phyloP scores from a whole-genome alignment of 1,284 basidiomycete species.

The Ceratobasidium sp. region DNA sequence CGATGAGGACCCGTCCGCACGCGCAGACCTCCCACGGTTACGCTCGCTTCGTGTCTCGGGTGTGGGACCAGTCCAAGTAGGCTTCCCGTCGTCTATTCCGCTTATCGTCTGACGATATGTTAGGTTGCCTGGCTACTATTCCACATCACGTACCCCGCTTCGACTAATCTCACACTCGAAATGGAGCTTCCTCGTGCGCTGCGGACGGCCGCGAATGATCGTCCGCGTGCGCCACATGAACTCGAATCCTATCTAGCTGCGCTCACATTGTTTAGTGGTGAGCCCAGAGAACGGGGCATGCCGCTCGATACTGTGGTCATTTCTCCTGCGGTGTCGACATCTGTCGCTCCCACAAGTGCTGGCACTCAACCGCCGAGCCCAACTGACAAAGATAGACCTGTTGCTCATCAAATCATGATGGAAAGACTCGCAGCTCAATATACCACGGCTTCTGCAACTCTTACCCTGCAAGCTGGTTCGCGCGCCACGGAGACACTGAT shows the following conservation, averaged over 20 bases:
- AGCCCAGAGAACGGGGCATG: not conserved
- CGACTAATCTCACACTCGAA: conserved; percentile 15
- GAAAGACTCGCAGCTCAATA: conserved; percentile 25
- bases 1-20: conserved; percentile 10
- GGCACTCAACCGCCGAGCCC: not conserved
- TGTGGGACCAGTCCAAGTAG: conserved; percentile 23
- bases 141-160: conserved; percentile 22
- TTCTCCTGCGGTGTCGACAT: not conserved
- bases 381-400: not conserved
- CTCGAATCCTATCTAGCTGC: conserved; percentile 24
- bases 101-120: not conserved
- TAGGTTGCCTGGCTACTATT: conserved; percentile 30
- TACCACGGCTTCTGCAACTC: not conserved
- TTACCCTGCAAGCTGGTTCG: conserved; percentile 9
- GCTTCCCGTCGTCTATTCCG: not conserved
- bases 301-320: conserved; percentile 9
- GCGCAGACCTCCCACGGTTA: conserved; percentile 1
- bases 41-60: conserved; percentile 4
- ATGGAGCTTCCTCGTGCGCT: conserved; percentile 11
- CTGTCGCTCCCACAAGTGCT: not conserved
- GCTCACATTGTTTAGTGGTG: conserved; percentile 5
- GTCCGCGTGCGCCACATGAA: conserved; percentile 2
- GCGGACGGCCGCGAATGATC: not conserved
- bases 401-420: not conserved
- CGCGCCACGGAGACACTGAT: conserved; percentile 6